A percentile compares a stretch with the other conserved stretches of the same genome.
These are phyloP conservation scores for Clathrospora elynae DNA, from an alignment of 2,329 filamentous ascomycete genomes.

Conservation along the genomic window DNA sequence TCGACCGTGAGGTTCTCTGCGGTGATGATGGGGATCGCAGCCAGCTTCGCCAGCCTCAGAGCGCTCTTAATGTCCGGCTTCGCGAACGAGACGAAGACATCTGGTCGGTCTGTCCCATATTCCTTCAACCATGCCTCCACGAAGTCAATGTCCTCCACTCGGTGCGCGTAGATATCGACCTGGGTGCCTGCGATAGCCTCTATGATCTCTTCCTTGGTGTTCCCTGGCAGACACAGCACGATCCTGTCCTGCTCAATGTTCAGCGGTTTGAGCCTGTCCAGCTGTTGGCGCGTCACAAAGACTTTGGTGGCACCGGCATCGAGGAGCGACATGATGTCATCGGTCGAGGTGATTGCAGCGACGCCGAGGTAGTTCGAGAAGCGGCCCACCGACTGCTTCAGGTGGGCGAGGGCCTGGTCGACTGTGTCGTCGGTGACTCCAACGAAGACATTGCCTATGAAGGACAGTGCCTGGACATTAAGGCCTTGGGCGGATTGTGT, in stretches of 20 bases:
- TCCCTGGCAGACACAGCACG: conserved; percentile 59
- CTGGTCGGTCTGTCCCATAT: conserved; percentile 55
- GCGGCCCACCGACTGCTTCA: conserved; percentile 61
- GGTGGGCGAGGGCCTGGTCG: conserved; percentile 57
- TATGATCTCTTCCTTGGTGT: conserved; percentile 50
- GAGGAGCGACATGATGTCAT: conserved; percentile 79
- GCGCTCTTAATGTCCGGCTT: conserved; percentile 49
- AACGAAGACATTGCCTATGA: conserved; percentile 63
- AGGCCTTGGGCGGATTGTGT: conserved; percentile 56
- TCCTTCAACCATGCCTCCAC: conserved; percentile 55
- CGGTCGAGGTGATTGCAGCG: conserved; percentile 67
- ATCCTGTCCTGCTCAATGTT: conserved; percentile 62
- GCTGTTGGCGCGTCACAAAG: conserved; percentile 75
- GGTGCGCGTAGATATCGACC: conserved; percentile 53
- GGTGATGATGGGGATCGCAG: conserved; percentile 73
- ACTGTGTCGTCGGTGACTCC: conserved; percentile 56
- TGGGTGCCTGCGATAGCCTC: conserved; percentile 49
- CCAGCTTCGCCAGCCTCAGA: conserved; percentile 51
- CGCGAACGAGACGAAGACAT: conserved; percentile 58
- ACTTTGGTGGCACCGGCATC: conserved; percentile 84
- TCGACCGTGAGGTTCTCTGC: conserved; percentile 72
- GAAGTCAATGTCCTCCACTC: conserved; percentile 51
- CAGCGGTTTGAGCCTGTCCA: conserved; percentile 60
- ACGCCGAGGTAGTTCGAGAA: conserved; percentile 76
- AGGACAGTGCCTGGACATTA: conserved; percentile 58